phyloP scores from a whole-genome alignment of 371 early-diverging fungal species.

The Syncephalastrum sp. region DNA sequence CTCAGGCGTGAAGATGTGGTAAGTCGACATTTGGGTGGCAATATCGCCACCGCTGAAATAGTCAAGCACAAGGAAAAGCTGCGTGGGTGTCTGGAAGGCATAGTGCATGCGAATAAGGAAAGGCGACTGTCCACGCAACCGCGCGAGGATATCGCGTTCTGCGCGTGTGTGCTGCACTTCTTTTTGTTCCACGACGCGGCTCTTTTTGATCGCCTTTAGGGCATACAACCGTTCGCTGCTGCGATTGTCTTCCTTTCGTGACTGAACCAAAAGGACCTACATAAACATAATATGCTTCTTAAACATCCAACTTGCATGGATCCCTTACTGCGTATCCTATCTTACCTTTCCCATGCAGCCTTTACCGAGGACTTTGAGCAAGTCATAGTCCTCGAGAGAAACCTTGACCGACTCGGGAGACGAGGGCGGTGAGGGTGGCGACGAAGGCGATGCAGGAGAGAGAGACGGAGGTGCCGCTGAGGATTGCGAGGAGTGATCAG shows the following conservation, averaged over 20 bases:
- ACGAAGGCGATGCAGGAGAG: constrained; percentile 3
- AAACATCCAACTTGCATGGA: no score
- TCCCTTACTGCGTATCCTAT: not conserved
- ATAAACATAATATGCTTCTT: not conserved
- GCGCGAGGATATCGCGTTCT: constrained; percentile 71
- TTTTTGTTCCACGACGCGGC: constrained; percentile 58
- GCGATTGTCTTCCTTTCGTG: constrained; percentile 39
- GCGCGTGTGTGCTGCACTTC: constrained; percentile 65
- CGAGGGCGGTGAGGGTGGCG: constrained; percentile 8
- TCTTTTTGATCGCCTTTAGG: constrained; percentile 72
- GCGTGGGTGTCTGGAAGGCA: constrained; percentile 68
- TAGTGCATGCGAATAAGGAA: constrained; percentile 72
- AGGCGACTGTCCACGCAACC: constrained; percentile 55
- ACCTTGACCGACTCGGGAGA: not conserved
- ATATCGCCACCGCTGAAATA: constrained; percentile 84
- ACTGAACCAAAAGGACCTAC: constrained; percentile 61
- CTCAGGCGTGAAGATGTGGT: constrained; percentile 67
- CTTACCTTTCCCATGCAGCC: constrained; percentile 75
- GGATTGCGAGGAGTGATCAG: not conserved
- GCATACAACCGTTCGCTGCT: constrained; percentile 44
- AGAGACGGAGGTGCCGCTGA: constrained; percentile 10
- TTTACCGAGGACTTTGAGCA: constrained; percentile 71
- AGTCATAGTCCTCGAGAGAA: constrained; percentile 53
- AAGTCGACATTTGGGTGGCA: constrained; percentile 73
- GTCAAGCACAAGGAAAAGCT: constrained; percentile 83